Conservation (phyloP, 106 monocot species). For the Phalaenopsis equestris region DNA sequence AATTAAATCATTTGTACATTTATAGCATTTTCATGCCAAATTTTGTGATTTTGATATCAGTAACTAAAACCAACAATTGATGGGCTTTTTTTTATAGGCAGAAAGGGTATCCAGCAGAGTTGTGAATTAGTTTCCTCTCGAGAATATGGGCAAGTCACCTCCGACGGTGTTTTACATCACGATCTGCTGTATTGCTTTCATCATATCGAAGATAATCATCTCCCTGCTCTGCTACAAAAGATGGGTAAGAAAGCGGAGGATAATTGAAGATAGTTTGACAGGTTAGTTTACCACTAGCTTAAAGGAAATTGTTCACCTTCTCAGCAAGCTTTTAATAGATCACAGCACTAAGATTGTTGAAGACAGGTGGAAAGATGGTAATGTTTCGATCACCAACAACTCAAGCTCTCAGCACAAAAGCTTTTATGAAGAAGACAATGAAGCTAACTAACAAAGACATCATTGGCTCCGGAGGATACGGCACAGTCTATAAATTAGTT, state of each 20-base stretch:
- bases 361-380: slow-evolving; percentile 52
- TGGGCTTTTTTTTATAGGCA: too few relatives aligned
- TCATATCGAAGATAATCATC: slow-evolving; percentile 68
- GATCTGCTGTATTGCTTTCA: slow-evolving; percentile 54
- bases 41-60: too few relatives aligned
- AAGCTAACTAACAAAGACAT: slow-evolving; percentile 83
- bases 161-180: slow-evolving; percentile 52
- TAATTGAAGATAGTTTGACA: slow-evolving; percentile 50
- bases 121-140: not conserved
- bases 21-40: too few relatives aligned
- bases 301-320: not conserved
- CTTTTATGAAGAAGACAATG: slow-evolving; percentile 59
- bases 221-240: slow-evolving; percentile 65
- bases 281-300: slow-evolving; percentile 17
- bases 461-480: slow-evolving; percentile 78
- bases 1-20: too few relatives aligned
- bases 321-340: not conserved
- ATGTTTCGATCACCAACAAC: slow-evolving; percentile 50
- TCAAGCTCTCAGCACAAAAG: slow-evolving; percentile 38
- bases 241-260: slow-evolving; percentile 32
- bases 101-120: not conserved
- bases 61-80: too few relatives aligned
- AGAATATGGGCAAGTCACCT: slow-evolving; percentile 14
- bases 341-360: not conserved
- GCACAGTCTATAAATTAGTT: slow-evolving; percentile 59